Base-by-base conservation (phyloP, 371 early-diverging fungal genomes). In the Rhizopus delemar region DNA sequence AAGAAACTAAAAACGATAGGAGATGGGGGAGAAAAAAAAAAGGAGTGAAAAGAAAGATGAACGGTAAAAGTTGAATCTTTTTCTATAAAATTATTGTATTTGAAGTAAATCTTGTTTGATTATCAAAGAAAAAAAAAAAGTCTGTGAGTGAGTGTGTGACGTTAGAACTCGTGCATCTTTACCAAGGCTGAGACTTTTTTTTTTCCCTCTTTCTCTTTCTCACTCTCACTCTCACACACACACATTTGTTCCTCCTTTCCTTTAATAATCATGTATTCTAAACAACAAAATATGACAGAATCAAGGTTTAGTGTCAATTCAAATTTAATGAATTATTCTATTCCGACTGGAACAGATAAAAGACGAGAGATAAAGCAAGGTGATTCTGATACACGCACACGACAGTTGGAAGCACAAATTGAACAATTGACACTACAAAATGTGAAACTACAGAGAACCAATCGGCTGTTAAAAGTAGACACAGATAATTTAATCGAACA, bases 291-390 rank as follows among this genome's bases (percentile, higher is more conserved):
- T 38, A 56, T 39, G 51, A 36, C 57, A 5, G 63, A 48, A 13
- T 57, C 77, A 13, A 53, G 80, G 51, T 77, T 80, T 51, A 77
- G 76, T 55, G 74, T 72, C 34, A 77, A 80, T 45, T 77, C 76
- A 6, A 77, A 77, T 38, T 66, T 80, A 8, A 80, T 80, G 81
- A 80, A 80, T 41, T 80, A 80, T 35, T 80, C 81, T 12, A 80
- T 80, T 59, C 81, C 41, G 11, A n/a, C 51, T 29, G 56, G 28
- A 22, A 13, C 16, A 8, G 45, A 15, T 12, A 54, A 45, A 3
- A 54, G 49, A 61, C 56, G 77, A 60, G 71, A 68, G 43, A 77
- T 80, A 39, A 78, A 75, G 50, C 62, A 59, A 39, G 81, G 78
- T 15, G 71, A 75, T 53, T 63, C 69, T 34, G 67, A 71, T 41